These are phyloP conservation scores for Paspalum vaginatum DNA, from an alignment of 176 grass and related monocot genomes.

Conservation along the genomic window DNA sequence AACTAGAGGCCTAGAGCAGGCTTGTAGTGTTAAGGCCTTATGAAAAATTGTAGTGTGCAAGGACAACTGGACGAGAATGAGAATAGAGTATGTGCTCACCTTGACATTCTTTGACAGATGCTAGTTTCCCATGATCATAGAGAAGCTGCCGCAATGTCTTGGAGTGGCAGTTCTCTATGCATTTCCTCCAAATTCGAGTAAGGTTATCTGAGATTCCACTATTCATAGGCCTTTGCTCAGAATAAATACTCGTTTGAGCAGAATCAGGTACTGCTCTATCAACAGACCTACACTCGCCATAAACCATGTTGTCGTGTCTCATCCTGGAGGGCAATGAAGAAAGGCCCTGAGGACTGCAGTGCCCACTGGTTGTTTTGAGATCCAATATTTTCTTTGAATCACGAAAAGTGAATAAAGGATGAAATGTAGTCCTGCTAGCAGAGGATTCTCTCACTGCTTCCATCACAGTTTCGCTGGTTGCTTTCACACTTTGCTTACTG, in stretches of 20 bases:
- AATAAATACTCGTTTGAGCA: slow-evolving; percentile 51
- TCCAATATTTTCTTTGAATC: slow-evolving; percentile 51
- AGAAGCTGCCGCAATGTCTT: slow-evolving; percentile 81
- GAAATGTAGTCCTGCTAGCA: slow-evolving; percentile 52
- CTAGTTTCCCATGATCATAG: slow-evolving; percentile 69
- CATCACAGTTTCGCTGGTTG: slow-evolving; percentile 47
- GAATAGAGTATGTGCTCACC: slow-evolving; percentile 48
- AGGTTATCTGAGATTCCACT: slow-evolving; percentile 61
- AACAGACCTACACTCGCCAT: slow-evolving; percentile 59
- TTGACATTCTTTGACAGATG: slow-evolving; percentile 70
- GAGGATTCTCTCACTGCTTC: slow-evolving; percentile 57
- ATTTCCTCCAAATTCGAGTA: slow-evolving; percentile 73
- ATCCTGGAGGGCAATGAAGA: slow-evolving; percentile 50
- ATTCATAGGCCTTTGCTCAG: slow-evolving; percentile 42
- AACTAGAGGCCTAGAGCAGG: neutral
- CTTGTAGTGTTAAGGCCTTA: slow-evolving; percentile 4
- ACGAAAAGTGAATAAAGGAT: slow-evolving; percentile 48
- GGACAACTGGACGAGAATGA: slow-evolving; percentile 10
- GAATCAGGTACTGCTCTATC: slow-evolving; percentile 56
- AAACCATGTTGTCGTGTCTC: slow-evolving; percentile 36
- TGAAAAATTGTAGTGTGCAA: slow-evolving; percentile 21
- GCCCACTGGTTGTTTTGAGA: slow-evolving; percentile 49
- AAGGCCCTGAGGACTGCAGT: slow-evolving; percentile 51
- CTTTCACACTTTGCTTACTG: slow-evolving; percentile 66
- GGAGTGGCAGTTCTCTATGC: slow-evolving; percentile 87